Conservation (phyloP, 2,329 filamentous ascomycete genomes). For the Emericellopsis cladophorae region DNA sequence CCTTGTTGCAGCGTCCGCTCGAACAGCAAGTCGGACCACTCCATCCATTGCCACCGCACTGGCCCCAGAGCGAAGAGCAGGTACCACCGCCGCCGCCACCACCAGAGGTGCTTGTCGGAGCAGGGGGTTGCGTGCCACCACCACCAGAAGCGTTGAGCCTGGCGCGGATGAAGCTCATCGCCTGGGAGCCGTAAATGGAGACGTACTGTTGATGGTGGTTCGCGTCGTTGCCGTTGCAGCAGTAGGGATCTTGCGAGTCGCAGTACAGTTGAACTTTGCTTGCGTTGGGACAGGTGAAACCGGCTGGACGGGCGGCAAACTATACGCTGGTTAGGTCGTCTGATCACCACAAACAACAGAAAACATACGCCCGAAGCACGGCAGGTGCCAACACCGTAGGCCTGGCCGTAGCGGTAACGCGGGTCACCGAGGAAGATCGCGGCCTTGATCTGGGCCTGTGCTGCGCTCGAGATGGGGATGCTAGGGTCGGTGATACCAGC, state of each 20-base stretch:
- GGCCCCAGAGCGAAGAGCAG: constrained; percentile 1
- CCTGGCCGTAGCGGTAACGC: constrained; percentile 36
- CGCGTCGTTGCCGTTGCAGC: constrained; percentile 50
- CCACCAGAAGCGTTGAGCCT: constrained; percentile 7
- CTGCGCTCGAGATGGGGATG: constrained; percentile 23
- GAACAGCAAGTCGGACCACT: constrained; percentile 8
- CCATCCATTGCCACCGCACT: constrained; percentile 8
- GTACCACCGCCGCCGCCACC: background rate
- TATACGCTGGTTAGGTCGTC: constrained; percentile 12
- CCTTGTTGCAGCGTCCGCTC: constrained; percentile 6
- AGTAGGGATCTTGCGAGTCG: constrained; percentile 50
- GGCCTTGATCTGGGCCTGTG: constrained; percentile 44
- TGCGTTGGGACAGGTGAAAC: constrained; percentile 41
- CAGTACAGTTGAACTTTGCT: constrained; percentile 52
- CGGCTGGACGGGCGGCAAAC: constrained; percentile 47
- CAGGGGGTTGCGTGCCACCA: constrained; percentile 2
- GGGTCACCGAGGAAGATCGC: constrained; percentile 56
- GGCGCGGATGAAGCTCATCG: constrained; percentile 44
- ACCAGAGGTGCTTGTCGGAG: background rate
- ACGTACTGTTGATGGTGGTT: constrained; percentile 51
- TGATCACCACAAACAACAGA: background rate
- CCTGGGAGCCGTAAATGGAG: constrained; percentile 46
- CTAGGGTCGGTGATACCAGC: constrained; percentile 19
- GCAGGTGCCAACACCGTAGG: constrained; percentile 50
- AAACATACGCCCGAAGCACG: constrained; percentile 38